Base-by-base conservation (phyloP, 2,329 filamentous ascomycete genomes). In the Cryphonectria naterciae region DNA sequence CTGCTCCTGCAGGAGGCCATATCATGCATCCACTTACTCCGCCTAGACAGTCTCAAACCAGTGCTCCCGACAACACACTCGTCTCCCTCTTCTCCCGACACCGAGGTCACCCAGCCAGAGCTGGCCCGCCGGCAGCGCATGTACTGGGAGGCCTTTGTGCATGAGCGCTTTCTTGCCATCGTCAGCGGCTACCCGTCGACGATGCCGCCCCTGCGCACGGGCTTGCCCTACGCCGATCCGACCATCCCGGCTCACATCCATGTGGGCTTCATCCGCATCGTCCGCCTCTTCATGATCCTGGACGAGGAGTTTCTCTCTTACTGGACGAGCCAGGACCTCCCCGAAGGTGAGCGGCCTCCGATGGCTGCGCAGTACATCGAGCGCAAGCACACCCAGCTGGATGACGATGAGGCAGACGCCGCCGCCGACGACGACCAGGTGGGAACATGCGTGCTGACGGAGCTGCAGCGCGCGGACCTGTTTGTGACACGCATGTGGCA, bases 111-210 rank as follows among this genome's bases (percentile, higher is more conserved):
- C 19, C 35, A 13, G 25, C 49, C 68, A 4, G 68, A 68, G 46
- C 43, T 66, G 7, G 80, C 82, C 35, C 78, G 80, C 65, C 76
- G 83, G 65, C 85, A 87, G 72, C 80, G 86, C 3, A 76, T 87
- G 0, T 88, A 88, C 75, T 88, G 86, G 86, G 83, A 87, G 73
- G 83, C 82, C 17, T 88, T 85, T 74, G 85, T 88, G 43, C 86
- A 88, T 71, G 87, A 88, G 75, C 83, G 87, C 22, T 88, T 88
- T 75, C 75, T 86, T n/a, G 84, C 84, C 46, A 83, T 88, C 37
- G 79, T 85, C 4, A 83, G 86, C 54, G 85, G 85, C 60, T 83
- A 83, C 6, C 80, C 81, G 1, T 79, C 79, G 39, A 76, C 78
- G 22, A 75, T 83, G 71, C 74, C 75, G 11, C 78, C 80, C 0